These are phyloP conservation scores for Vitis cinerea DNA, from an alignment of 164 flowering plant genomes.

Conservation along the genomic window DNA sequence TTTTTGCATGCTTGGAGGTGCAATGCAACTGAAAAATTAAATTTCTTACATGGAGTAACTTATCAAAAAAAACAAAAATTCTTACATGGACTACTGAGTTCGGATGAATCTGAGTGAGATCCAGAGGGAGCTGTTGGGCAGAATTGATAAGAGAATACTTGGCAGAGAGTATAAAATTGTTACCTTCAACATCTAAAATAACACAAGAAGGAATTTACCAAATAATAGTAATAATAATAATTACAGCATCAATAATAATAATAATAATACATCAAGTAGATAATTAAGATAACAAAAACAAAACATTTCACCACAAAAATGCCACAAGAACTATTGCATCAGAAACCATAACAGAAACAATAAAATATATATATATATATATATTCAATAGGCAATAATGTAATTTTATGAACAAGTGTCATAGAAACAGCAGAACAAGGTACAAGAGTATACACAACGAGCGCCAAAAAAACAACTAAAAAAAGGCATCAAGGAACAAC, in stretches of 20 bases:
- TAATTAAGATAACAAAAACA: too few relatives aligned
- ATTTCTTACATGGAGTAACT: conserved; percentile 37
- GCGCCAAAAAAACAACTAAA: too few relatives aligned
- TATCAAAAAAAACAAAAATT: not conserved
- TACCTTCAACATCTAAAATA: conserved; percentile 63
- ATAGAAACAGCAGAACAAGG: too few relatives aligned
- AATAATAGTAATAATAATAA: not conserved
- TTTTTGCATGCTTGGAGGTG: too few relatives aligned
- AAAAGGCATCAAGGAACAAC: too few relatives aligned
- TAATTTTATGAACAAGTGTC: too few relatives aligned
- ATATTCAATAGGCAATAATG: too few relatives aligned
- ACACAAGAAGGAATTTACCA: not conserved
- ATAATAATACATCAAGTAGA: not conserved
- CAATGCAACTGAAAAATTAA: not conserved
- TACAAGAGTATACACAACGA: too few relatives aligned
- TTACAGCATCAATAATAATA: not conserved
- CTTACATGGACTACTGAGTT: conserved; percentile 74
- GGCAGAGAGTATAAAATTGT: conserved; percentile 69
- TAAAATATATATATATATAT: too few relatives aligned
- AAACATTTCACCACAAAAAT: too few relatives aligned
- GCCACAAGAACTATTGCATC: too few relatives aligned
- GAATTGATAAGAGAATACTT: conserved; percentile 75
- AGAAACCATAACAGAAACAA: too few relatives aligned
- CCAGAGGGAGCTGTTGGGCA: conserved; percentile 61
- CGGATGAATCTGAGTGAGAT: conserved; percentile 50